These are phyloP conservation scores for Stachybotrys echinatus DNA, from an alignment of 2,329 filamentous ascomycete genomes.

Conservation along the genomic window DNA sequence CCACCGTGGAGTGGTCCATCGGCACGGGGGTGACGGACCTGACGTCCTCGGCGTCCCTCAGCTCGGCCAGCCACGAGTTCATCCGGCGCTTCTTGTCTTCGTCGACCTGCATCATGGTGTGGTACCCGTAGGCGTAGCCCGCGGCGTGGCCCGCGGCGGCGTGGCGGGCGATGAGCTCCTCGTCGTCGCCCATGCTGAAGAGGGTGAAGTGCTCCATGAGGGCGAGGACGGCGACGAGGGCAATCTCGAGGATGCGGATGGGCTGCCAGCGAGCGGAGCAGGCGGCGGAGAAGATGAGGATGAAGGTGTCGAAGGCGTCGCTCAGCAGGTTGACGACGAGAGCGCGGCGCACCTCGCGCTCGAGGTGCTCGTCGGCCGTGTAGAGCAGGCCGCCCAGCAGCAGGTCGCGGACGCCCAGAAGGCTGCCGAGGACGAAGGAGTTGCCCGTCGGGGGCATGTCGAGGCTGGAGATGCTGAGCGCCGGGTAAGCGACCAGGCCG, in stretches of 20 bases:
- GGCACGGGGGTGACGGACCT: background rate
- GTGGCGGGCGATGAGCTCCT: constrained; percentile 8
- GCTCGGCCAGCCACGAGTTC: constrained; percentile 24
- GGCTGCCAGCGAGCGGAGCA: constrained; percentile 20
- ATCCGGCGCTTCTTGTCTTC: constrained; percentile 23
- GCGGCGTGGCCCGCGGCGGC: background rate
- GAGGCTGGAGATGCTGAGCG: constrained; percentile 21
- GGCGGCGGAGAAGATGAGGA: constrained; percentile 26
- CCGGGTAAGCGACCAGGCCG: constrained; percentile 3
- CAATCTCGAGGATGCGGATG: constrained; percentile 20
- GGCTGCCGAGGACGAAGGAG: constrained; percentile 21
- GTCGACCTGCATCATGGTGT: constrained; percentile 9
- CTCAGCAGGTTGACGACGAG: constrained; percentile 22
- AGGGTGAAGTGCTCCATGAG: constrained; percentile 25
- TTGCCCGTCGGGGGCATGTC: constrained; percentile 17
- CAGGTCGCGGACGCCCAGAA: constrained; percentile 25
- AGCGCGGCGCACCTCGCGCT: constrained; percentile 21
- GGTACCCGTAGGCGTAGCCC: constrained; percentile 10
- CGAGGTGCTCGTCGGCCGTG: constrained; percentile 13
- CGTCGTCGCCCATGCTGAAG: constrained; percentile 24
- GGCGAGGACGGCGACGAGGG: constrained; percentile 21
- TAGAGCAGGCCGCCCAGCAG: constrained; percentile 22
- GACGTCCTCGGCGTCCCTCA: constrained; percentile 8
- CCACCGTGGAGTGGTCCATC: background rate
- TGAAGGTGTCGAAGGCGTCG: constrained; percentile 26